Evolutionary conservation across 306 rosid species (phyloP), one percentile per base, ranked within the genome.

Genomic region (Prunus mume): DNA sequence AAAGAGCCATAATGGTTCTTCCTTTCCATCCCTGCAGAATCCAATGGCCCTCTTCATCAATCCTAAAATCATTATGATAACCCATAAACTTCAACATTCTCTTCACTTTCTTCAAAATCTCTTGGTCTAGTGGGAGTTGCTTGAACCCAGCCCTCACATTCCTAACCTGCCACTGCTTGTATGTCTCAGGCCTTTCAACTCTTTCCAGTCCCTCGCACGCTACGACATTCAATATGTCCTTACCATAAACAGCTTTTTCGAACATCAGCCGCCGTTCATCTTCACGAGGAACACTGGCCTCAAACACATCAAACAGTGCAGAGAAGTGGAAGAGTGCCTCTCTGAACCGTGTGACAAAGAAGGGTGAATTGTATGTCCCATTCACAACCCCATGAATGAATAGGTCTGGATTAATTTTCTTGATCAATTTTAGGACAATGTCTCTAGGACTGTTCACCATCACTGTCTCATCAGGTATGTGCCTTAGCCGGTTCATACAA

Each of bases 11-110:
- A 19, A 65, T 0, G 25, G 27, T 78, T 30, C 77, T 55, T 41
- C 85, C 85, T 67, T 74, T 84, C 87, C 87, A 80, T 3, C 82
- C 80, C 49, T 68, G 84, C 52, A 84, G 61, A 78, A 84, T 38
- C 87, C 85, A 84, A n/a, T 68, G 55, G n/a, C 79, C 75, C 30
- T 80, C 80, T 63, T 74, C 71, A 3, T 77, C 85, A 6, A 84
- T 22, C 19, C 58, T 32, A 50, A 84, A 84, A 24, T 80, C 82
- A 22, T 69, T 32, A 62, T 77, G 75, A 78, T 74, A 84, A 9
- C 64, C n/a, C 38, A 70, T 70, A 24, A 41, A 43, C 58, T 57
- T 63, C 20, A 54, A 51, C 60, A 34, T 49, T 15, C 19, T 54
- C 80, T 32, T 73, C 43, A 74, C 67, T 3, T 56, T 24, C 61